These are phyloP conservation scores for Wickerhamiella kazuoi DNA, from an alignment of 805 yeast species.

Conservation along the genomic window DNA sequence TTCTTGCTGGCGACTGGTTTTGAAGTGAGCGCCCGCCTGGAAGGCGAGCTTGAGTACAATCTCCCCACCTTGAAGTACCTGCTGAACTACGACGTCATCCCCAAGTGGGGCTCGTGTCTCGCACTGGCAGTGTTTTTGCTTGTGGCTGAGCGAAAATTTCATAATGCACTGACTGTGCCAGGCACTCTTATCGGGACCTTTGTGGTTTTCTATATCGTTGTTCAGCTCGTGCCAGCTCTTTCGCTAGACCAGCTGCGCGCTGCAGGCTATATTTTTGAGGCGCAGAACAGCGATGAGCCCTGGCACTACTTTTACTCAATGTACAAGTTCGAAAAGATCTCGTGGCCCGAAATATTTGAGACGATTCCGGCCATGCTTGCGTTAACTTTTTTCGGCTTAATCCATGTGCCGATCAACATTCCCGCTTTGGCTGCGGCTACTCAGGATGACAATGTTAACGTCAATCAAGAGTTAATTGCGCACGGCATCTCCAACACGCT, in stretches of 20 bases:
- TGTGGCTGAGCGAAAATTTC: constrained; percentile 38
- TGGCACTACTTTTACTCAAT: constrained; percentile 77
- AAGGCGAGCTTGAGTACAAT: constrained; percentile 54
- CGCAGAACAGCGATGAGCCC: constrained; percentile 47
- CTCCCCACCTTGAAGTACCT: constrained; percentile 26
- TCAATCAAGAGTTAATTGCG: constrained; percentile 82
- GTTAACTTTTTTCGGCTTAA: constrained; percentile 80
- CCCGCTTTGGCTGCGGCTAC: constrained; percentile 91
- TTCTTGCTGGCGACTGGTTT: constrained; percentile 78
- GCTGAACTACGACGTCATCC: constrained; percentile 33
- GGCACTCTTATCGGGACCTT: constrained; percentile 60
- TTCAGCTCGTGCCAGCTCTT: constrained; percentile 49
- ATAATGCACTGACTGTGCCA: constrained; percentile 65
- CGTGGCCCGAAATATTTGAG: constrained; percentile 48
- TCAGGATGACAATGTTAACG: constrained; percentile 63
- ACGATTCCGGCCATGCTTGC: constrained; percentile 92
- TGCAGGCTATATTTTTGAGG: constrained; percentile 69
- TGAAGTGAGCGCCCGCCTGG: constrained; percentile 72
- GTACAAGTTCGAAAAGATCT: constrained; percentile 53
- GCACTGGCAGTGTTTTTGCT: constrained; percentile 43
- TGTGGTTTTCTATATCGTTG: constrained; percentile 46
- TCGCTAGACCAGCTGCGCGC: constrained; percentile 43
- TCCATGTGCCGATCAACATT: constrained; percentile 94
- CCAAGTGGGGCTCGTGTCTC: constrained; percentile 59
- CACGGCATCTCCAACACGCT: constrained; percentile 83